Base-by-base conservation (phyloP, 148 eudicot species). In the Diospyros lotus region DNA sequence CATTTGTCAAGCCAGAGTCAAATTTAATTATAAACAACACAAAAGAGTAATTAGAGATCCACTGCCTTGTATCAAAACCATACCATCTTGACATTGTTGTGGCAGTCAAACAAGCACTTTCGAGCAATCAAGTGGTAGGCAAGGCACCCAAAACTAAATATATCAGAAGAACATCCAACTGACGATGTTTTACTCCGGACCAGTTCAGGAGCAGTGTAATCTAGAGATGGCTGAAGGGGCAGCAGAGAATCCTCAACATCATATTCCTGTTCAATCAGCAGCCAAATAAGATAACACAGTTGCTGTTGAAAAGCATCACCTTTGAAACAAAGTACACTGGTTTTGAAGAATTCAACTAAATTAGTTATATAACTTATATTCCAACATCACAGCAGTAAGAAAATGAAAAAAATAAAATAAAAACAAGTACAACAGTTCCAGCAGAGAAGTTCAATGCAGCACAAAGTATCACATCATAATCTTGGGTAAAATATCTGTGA, bases 1-100 rank as follows among this genome's bases (percentile, higher is more conserved):
- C 1, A 44, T 17, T 64, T 5, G 7, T 45, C 15, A 38, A 74
- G 59, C 15, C 13, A 59, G 4, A 74, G 69, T 51, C 52, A 64
- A 40, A 52, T 51, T 15, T 9, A 52, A 52, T 18, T 5, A 63
- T 41, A 18, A 52, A 64, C 15, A 74, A 39, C 9, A 3, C 40
- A 13, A 51, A 42, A 3, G 55, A 18, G n/a, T 4, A 61, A 59
- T 58, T 5, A 18, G 52, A 38, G 14, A 78, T 10, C 14, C 13
- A 17, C 46, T 48, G 46, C 54, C 54, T 78, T 44, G 40, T 38
- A 38, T 41, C 4, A 52, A 51, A 67, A 72, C 67, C 61, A 28
- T 95, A 95, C 99, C 99, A 95, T 95, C 81, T 92, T 95, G 68
- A 92, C 94, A 87, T 95, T 95, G 89, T 95, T 95, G 93, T 89